Evolutionary conservation across 2,329 filamentous ascomycete genomes (phyloP), one percentile per base, ranked within the genome.

Genomic region (Zalaria obscura): DNA sequence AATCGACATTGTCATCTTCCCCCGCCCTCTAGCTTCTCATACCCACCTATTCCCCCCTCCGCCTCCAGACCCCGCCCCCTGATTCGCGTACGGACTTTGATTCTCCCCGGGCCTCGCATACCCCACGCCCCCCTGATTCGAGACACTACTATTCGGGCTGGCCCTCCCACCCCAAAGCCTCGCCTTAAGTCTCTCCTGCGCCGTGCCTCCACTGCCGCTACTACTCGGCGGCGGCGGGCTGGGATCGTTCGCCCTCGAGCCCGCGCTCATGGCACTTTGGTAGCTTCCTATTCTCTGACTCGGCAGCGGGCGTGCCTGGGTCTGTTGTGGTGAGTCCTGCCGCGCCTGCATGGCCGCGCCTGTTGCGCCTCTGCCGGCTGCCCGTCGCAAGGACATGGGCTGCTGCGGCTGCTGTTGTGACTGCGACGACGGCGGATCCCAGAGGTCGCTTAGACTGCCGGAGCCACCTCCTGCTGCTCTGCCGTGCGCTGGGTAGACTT

Each of bases 131-230:
- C 29, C 29, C 29, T 35, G 35, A 36, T 31, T 38, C 9, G 27
- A 33, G 18, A 18, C 18, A 18, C 18, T 18, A 18, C 18, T 18
- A 18, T 10, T 36, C 34, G 34, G 25, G 11, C 72, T 69, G 25
- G 73, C 69, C 27, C 75, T 72, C n/a, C 76, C 77, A 11, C 57
- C 57, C 70, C 86, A 86, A 36, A 94, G 64, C 47, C 84, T 69
- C 53, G 87, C 84, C 56, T 86, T 84, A 51, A 95, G 66, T 50
- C 84, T 71, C 52, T 93, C 84, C 63, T 93, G 84, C 39, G 86
- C 86, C 18, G 78, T 76, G 29, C 69, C 69, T 3, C 62, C 66
- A 35, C 55, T 61, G 39, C 55, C 60, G 35, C 53, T 58, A 40
- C 52, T 56, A 36, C 66, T 58, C 54, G 60, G 56, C 46, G 61